These are phyloP conservation scores for Calocybe cyanea DNA, from an alignment of 768 basidiomycete species.

Conservation along the genomic window DNA sequence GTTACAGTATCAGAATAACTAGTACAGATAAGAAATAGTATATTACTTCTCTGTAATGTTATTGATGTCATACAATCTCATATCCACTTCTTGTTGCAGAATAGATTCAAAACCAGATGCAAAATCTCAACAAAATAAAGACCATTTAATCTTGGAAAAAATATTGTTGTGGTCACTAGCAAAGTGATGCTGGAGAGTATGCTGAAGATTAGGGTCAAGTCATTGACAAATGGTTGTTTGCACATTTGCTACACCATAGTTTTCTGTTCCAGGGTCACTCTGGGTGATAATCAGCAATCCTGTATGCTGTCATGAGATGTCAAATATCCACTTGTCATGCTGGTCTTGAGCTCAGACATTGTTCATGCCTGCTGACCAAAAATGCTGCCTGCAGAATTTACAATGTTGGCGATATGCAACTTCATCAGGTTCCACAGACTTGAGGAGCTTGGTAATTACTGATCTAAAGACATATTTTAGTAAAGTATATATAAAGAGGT, in stretches of 20 bases:
- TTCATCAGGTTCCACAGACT: conserved; percentile 5
- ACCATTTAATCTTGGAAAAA: conserved; percentile 37
- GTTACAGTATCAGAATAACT: background rate
- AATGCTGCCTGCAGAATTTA: conserved; percentile 24
- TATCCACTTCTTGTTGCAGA: conserved; percentile 25
- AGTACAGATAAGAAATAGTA: background rate
- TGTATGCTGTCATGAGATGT: too few relatives aligned
- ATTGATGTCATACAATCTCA: conserved; percentile 25
- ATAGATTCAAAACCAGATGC: conserved; percentile 34
- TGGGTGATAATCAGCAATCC: conserved; percentile 31
- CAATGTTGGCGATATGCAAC: conserved; percentile 15
- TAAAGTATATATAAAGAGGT: too few relatives aligned
- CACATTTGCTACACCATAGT: conserved; percentile 32
- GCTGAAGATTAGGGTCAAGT: conserved; percentile 26
- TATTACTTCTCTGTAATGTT: conserved; percentile 19
- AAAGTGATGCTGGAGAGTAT: conserved; percentile 34
- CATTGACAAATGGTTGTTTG: conserved; percentile 31
- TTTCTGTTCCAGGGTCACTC: conserved; percentile 32
- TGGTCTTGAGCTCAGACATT: conserved; percentile 27
- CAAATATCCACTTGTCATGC: conserved; percentile 50
- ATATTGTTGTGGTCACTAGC: conserved; percentile 31
- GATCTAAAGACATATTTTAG: too few relatives aligned
- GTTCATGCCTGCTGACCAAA: conserved; percentile 34
- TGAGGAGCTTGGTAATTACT: background rate
- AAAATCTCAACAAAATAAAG: conserved; percentile 25